Evolutionary conservation across 2,329 filamentous ascomycete genomes (phyloP), one percentile per base, ranked within the genome.

Genomic region (Cercospora sp.): DNA sequence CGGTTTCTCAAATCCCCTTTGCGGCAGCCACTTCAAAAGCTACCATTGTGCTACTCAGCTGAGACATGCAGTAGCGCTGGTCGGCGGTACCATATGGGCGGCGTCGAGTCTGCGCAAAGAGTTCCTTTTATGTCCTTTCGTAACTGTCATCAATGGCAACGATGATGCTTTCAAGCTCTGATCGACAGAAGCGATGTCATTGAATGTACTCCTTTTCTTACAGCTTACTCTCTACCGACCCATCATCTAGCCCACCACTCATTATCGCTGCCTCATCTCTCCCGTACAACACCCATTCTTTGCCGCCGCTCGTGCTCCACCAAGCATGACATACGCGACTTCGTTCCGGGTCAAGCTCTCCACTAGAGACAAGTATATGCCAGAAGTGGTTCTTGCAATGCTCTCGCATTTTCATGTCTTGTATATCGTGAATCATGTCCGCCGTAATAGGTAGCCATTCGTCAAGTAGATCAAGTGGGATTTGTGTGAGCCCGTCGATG

Each of bases 291-390:
- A 89, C 82, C 73, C 83, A 79, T 67, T 89, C 87, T 59, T 86
- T 81, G 0, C 88, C 88, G 3, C 88, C 87, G 67, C 86, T 78
- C 78, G 87, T 81, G 80, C 89, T 91, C 94, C 94, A 97, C 94
- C 94, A 97, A 2, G 88, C 87, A 18, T 97, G 91, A 60, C 90
- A 93, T 33, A 91, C 85, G 48, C 90, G 88, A 6, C 92, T 90
- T 68, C 93, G 86, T 77, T 96, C 91, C 26, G 96, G 90, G 79
- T 97, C 93, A 88, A 97, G 91, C 81, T 97, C 93, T 3, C 93
- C 93, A 73, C 70, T 86, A 18, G 60, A 89, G 48, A 89, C 89
- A 9, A 97, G 80, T 2, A 93, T 86, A 67, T 95, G 89, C 89
- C 91, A 93, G 78, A 96, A 91, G 60, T 93, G 84, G 70, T 88